Evolutionary conservation across 352 stramenopile genomes (phyloP).

Genomic region (Blastocystis sp.): DNA sequence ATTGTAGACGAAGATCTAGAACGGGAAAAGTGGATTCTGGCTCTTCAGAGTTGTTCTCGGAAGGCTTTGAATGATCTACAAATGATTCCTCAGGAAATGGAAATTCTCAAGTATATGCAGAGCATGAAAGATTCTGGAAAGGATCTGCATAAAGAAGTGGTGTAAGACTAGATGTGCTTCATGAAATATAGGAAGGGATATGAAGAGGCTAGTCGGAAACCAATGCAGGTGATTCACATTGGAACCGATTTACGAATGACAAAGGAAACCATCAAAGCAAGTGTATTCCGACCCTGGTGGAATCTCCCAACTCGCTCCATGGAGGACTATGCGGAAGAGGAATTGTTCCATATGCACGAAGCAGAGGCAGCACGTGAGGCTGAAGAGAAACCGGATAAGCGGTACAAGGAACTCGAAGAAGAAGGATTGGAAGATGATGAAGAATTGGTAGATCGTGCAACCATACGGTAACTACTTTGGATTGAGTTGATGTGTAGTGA

Average conservation of each 20-base stretch:
- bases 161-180: background rate
- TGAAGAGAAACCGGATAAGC: slow-evolving; percentile 8
- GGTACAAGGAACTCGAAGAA: slow-evolving; percentile 44
- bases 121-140: slow-evolving; percentile 42
- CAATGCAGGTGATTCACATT: slow-evolving; percentile 50
- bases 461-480: background rate
- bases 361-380: background rate
- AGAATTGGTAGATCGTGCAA: slow-evolving; percentile 47
- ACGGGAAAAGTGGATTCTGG: slow-evolving; percentile 51
- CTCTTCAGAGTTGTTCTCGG: slow-evolving; percentile 26
- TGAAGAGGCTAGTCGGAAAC: slow-evolving; percentile 15
- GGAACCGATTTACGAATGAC: slow-evolving; percentile 47
- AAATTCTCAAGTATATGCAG: slow-evolving; percentile 52
- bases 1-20: slow-evolving; percentile 57
- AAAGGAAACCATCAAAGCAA: slow-evolving; percentile 40
- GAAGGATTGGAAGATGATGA: slow-evolving; percentile 56
- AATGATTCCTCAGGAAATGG: slow-evolving; percentile 44
- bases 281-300: slow-evolving; percentile 57
- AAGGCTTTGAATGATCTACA: slow-evolving; percentile 53
- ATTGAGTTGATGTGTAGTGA: background rate
- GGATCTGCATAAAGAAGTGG: slow-evolving; percentile 22
- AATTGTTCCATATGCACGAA: slow-evolving; percentile 57
- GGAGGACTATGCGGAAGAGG: slow-evolving; percentile 58
- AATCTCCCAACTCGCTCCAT: slow-evolving; percentile 52
- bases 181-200: slow-evolving; percentile 7